These are phyloP conservation scores for Zygosaccharomyces pseudorouxii DNA, from an alignment of 805 yeast species.

Conservation along the genomic window DNA sequence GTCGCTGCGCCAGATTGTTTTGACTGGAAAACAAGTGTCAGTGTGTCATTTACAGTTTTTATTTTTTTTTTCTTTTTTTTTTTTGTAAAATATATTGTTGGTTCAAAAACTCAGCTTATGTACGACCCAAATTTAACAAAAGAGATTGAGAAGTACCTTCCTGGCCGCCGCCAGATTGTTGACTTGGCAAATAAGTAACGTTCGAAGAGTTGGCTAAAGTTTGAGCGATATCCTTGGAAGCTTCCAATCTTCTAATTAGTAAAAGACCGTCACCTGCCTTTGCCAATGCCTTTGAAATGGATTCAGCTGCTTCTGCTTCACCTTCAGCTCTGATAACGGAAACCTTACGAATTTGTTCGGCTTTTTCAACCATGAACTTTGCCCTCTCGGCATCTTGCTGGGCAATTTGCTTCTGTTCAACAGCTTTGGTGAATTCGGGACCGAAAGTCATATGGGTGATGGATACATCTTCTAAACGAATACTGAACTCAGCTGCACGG, in stretches of 20 bases:
- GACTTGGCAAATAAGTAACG: constrained; percentile 79
- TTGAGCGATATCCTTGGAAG: constrained; percentile 90
- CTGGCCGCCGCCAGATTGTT: constrained; percentile 37
- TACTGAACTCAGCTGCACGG: constrained; percentile 85
- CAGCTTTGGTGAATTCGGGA: constrained; percentile 93
- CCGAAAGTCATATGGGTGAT: constrained; percentile 98
- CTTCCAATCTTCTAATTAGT: constrained; percentile 91
- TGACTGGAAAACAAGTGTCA: not conserved
- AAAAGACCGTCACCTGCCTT: constrained; percentile 95
- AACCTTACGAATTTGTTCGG: constrained; percentile 96
- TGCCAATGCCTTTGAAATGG: constrained; percentile 83
- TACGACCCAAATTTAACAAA: constrained; percentile 67
- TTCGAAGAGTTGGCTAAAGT: constrained; percentile 80
- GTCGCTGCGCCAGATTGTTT: not conserved
- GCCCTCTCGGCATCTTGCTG: constrained; percentile 99
- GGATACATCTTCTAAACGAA: constrained; percentile 91
- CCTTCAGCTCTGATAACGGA: constrained; percentile 96
- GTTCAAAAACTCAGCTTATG: constrained; percentile 11
- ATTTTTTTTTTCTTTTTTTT: not conserved
- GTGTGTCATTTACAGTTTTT: not conserved
- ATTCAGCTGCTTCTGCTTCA: constrained; percentile 98
- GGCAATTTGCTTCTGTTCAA: constrained; percentile 97
- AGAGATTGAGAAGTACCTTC: constrained; percentile 47
- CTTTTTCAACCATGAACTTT: constrained; percentile 85
- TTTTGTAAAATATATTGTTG: not conserved